Conservation (phyloP, 1,284 basidiomycete genomes). For the Trichosporon sp. region DNA sequence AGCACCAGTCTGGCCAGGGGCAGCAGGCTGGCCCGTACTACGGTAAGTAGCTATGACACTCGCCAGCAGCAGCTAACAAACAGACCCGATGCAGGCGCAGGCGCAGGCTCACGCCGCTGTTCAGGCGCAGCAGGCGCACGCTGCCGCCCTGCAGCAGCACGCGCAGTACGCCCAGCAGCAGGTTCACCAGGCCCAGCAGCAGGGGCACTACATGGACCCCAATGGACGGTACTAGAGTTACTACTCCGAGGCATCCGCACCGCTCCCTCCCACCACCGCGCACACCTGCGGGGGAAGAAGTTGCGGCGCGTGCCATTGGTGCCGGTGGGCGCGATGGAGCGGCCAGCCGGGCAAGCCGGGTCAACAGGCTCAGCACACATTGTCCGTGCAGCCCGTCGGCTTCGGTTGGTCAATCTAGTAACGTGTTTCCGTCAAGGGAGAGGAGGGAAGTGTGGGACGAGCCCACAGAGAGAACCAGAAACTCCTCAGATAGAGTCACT, state of each 20-base stretch:
- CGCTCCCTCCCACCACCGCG: not conserved
- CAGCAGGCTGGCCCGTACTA: conserved; percentile 39
- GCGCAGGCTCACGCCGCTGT: conserved; percentile 50
- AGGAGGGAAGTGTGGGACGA: not conserved
- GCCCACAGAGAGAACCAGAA: not conserved
- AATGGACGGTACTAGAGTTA: conserved; percentile 35
- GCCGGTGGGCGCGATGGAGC: not conserved
- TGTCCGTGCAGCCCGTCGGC: no score
- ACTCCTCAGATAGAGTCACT: not conserved
- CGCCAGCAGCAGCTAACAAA: not conserved
- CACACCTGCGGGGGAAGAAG: not conserved
- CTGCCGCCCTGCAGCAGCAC: conserved; percentile 21
- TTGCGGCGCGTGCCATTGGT: not conserved
- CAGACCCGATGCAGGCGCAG: conserved; percentile 50
- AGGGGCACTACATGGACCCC: conserved; percentile 44
- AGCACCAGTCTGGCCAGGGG: conserved; percentile 39
- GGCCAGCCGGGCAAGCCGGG: not conserved
- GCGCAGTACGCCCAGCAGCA: conserved; percentile 20
- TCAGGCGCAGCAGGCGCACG: conserved; percentile 41
- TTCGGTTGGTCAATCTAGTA: not conserved
- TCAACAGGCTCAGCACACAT: not conserved
- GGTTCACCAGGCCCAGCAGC: conserved; percentile 23
- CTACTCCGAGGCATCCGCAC: not conserved
- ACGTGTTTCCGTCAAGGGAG: not conserved
- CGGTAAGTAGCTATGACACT: conserved; percentile 30